Evolutionary conservation across 2,329 filamentous ascomycete species (phyloP).

Genomic region (Colletotrichum gloeosporioides): DNA sequence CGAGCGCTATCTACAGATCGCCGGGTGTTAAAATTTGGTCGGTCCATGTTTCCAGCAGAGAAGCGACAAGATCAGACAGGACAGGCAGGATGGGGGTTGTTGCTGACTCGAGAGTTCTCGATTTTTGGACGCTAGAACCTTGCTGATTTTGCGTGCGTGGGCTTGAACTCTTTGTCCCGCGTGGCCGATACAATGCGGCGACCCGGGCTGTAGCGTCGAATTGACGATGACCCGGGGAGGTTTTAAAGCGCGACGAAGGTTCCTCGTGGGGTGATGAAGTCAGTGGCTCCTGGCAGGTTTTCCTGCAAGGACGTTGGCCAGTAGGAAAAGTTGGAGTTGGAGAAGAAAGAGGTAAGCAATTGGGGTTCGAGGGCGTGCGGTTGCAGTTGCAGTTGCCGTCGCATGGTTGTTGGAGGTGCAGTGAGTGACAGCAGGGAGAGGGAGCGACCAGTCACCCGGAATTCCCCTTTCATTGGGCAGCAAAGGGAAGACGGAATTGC

Average conservation of each 20-base stretch:
- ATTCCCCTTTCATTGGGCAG: background rate
- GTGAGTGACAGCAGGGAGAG: background rate
- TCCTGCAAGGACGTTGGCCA: background rate
- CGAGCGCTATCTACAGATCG: constrained; percentile 27
- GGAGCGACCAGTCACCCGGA: background rate
- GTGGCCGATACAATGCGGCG: background rate
- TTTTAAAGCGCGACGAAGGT: background rate
- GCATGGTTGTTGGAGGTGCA: background rate
- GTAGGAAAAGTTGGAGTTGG: background rate
- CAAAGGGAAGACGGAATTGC: background rate
- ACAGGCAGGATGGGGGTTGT: background rate
- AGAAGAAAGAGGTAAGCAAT: background rate
- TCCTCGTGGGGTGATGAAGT: background rate
- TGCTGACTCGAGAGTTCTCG: constrained; percentile 16
- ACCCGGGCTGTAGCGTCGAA: background rate
- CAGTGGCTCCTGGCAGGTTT: background rate
- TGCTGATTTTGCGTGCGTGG: background rate
- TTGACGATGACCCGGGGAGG: background rate
- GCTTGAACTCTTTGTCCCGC: background rate
- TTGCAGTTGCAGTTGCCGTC: background rate
- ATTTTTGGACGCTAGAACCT: background rate
- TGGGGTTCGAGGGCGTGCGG: background rate
- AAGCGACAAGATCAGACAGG: background rate
- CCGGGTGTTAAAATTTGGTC: constrained; percentile 26
- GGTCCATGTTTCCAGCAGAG: constrained; percentile 25